Evolutionary conservation across 2,329 filamentous ascomycete species (phyloP), one percentile per base, ranked within the genome.

Genomic region (Diaporthe vaccinii): DNA sequence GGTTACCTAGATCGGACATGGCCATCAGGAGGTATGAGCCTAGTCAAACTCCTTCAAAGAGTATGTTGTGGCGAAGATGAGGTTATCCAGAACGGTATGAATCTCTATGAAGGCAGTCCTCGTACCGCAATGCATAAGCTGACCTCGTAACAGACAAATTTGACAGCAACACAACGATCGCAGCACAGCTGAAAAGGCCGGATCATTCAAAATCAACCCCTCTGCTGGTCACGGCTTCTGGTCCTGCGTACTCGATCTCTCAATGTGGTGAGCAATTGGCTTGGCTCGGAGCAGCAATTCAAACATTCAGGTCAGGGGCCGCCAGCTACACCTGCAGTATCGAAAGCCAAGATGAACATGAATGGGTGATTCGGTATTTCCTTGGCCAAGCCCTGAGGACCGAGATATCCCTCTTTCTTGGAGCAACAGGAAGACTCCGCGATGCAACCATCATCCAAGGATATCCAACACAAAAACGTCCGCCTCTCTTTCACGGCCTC

Each of bases 81-180:
- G 22, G 4, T 2, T 20, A 5, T 20, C 15, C 12, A 41, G 4
- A 28, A 36, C 2, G 58, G 58, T 61, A 61, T 15, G 58, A 20
- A 20, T 2, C 34, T 41, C 5, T 7, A 4, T 1, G 1, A 28
- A 39, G 12, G 4, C 20, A n/a, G 5, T 4, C 0, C 1, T 15
- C 53, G 0, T 28, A 53, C 12, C n/a, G 5, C 1, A 5, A 28
- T 15, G 4, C 4, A 53, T 2, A n/a, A n/a, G n/a, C 51, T 53
- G 25, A 53, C n/a, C 22, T 14, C 1, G 17, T 10, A 7, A 12
- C 14, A 61, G 36, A 28, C 15, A 6, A 10, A 1, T 20, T 61
- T 61, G 58, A 61, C 2, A 31, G 20, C 36, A 44, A 15, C 6
- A 61, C 58, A 9, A 0, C 4, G 12, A 41, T 61, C 58, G 3